Conservation (phyloP, 441 rosid genomes). For the Bocquillonia castaneifolia region DNA sequence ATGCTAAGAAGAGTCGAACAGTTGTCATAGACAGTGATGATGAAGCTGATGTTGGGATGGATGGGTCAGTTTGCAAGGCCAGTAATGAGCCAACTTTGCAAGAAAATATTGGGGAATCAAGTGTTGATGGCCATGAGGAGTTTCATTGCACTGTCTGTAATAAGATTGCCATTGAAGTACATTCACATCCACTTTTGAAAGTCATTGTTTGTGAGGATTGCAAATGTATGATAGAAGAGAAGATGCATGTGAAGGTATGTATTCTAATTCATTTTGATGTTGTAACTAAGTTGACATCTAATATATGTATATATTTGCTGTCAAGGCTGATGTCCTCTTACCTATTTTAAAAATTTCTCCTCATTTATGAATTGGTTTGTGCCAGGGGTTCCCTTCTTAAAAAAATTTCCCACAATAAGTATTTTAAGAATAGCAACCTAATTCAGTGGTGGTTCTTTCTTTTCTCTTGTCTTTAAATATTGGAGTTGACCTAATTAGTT, state of each 20-base stretch:
- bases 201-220: conserved; percentile 90
- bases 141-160: conserved; percentile 81
- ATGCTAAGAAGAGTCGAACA: conserved; percentile 45
- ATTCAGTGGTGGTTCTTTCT: neutral
- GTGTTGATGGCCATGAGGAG: conserved; percentile 30
- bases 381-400: neutral
- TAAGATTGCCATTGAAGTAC: conserved; percentile 57
- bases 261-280: conserved; percentile 19
- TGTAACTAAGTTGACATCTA: conserved; percentile 1
- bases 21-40: conserved; percentile 39
- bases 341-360: neutral
- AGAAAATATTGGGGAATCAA: conserved; percentile 25
- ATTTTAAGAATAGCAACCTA: neutral
- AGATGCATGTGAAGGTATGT: conserved; percentile 62
- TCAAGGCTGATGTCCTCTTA: neutral
- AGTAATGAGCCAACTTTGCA: conserved; percentile 27
- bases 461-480: conserved; percentile 1
- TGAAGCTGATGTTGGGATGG: conserved; percentile 39
- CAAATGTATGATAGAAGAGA: conserved; percentile 66
- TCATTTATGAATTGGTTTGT: neutral
- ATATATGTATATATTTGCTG: neutral
- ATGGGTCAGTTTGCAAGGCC: conserved; percentile 23
- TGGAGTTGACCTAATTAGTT: conserved; percentile 21
- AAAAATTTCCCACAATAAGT: neutral
- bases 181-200: conserved; percentile 73